Percentiles rank a stretch among this genome's conserved stretches.
These are phyloP conservation scores for Somion occarium DNA, from an alignment of 1,284 basidiomycete genomes.

Conservation along the genomic window DNA sequence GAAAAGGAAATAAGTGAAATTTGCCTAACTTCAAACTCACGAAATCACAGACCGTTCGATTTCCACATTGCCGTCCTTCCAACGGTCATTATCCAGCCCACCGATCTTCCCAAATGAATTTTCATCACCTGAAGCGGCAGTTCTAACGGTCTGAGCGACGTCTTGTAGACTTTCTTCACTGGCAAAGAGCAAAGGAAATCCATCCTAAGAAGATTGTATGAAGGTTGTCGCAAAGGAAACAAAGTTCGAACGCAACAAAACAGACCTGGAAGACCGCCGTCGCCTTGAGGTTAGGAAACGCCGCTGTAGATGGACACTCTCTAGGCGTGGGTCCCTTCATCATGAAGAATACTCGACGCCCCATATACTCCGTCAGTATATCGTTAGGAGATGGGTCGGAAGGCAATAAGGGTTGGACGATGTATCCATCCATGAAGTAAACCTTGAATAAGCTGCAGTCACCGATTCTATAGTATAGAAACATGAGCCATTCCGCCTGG, in stretches of 20 bases:
- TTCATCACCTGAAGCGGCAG: slow-evolving; percentile 13
- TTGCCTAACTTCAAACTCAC: not conserved
- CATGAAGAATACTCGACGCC: slow-evolving; percentile 53
- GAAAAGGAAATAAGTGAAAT: not conserved
- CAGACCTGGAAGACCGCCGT: slow-evolving; percentile 53
- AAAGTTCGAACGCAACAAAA: too few species aligned
- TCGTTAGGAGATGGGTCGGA: slow-evolving; percentile 37
- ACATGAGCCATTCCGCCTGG: not conserved
- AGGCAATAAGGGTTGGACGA: slow-evolving; percentile 41
- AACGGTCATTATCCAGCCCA: slow-evolving; percentile 48
- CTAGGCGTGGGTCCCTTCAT: slow-evolving; percentile 62
- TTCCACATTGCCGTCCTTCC: slow-evolving; percentile 47
- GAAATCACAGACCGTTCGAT: slow-evolving; percentile 51
- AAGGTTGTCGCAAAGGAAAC: not conserved
- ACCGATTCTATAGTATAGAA: slow-evolving; percentile 36
- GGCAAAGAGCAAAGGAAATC: slow-evolving; percentile 61
- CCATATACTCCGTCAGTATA: slow-evolving; percentile 57
- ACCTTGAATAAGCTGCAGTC: slow-evolving; percentile 48
- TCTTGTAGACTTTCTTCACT: slow-evolving; percentile 58
- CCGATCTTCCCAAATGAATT: slow-evolving; percentile 27
- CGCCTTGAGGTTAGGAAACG: slow-evolving; percentile 53
- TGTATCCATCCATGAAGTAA: slow-evolving; percentile 55
- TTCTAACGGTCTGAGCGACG: slow-evolving; percentile 43
- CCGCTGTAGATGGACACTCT: slow-evolving; percentile 41
- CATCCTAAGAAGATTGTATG: slow-evolving; percentile 59